Evolutionary conservation across 179 eudicot species (phyloP).

Genomic region (Carnegiea gigantea): DNA sequence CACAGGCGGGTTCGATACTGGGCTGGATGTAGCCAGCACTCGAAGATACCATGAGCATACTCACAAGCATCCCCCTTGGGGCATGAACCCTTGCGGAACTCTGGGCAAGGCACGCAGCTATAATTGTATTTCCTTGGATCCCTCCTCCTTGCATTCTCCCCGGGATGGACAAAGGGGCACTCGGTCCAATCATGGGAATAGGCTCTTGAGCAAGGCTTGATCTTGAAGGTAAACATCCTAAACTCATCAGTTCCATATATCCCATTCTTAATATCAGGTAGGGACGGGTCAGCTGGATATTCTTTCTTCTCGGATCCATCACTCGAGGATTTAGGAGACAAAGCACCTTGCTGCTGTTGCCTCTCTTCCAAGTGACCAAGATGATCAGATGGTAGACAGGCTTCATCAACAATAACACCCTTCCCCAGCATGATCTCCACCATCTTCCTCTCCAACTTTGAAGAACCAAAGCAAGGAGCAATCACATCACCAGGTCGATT

Average conservation of each 20-base stretch:
- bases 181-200: conserved; percentile 98
- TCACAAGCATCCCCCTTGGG: conserved; percentile 72
- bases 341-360: conserved; percentile 13
- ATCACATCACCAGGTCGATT: conserved; percentile 66
- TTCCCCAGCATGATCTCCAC: conserved; percentile 55
- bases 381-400: conserved; percentile 24
- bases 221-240: conserved; percentile 80
- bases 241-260: conserved; percentile 83
- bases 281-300: conserved; percentile 68
- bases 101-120: conserved; percentile 92
- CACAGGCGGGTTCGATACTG: conserved; percentile 88
- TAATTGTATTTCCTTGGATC: conserved; percentile 83
- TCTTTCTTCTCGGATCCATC: conserved; percentile 70
- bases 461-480: conserved; percentile 32
- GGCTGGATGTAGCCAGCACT: conserved; percentile 96
- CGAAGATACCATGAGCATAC: conserved; percentile 89
- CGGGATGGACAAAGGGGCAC: conserved; percentile 93
- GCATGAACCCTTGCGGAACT: conserved; percentile 74
- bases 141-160: conserved; percentile 89
- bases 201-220: conserved; percentile 91
- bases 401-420: conserved; percentile 28
- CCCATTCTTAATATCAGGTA: conserved; percentile 82
- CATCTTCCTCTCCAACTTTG: conserved; percentile 45
- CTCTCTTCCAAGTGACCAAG: neutral
- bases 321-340: conserved; percentile 31